phyloP scores from a whole-genome alignment of 2,329 filamentous ascomycete species.

The Raffaelea arxii region DNA sequence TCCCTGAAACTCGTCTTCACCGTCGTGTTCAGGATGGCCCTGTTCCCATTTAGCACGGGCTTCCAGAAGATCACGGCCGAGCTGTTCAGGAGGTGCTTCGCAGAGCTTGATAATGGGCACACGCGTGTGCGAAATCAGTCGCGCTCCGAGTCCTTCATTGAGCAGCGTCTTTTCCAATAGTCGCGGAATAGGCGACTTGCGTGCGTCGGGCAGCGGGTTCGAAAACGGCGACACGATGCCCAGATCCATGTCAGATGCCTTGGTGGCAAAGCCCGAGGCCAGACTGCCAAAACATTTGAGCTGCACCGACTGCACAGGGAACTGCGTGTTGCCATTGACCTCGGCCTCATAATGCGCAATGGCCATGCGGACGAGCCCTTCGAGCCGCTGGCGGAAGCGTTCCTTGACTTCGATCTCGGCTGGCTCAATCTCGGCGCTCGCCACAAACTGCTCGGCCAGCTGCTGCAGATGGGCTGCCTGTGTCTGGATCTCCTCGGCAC shows the following conservation, averaged over 20 bases:
- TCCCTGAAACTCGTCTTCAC: constrained; percentile 14
- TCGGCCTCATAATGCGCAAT: constrained; percentile 42
- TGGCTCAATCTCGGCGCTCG: constrained; percentile 50
- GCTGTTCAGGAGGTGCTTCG: constrained; percentile 52
- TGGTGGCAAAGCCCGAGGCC: constrained; percentile 75
- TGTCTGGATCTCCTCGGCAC: constrained; percentile 34
- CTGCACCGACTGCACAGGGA: constrained; percentile 48
- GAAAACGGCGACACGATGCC: constrained; percentile 61
- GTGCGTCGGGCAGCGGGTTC: constrained; percentile 37
- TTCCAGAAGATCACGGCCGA: constrained; percentile 51
- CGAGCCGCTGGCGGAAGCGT: constrained; percentile 53
- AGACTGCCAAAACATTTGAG: constrained; percentile 76
- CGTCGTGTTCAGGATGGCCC: constrained; percentile 31
- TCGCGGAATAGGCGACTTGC: constrained; percentile 57
- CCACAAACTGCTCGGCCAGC: constrained; percentile 39
- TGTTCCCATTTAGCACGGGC: constrained; percentile 65
- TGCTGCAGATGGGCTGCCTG: constrained; percentile 40
- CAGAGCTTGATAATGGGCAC: constrained; percentile 87
- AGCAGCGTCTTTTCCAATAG: constrained; percentile 68
- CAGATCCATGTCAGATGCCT: constrained; percentile 85
- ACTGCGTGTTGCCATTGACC: constrained; percentile 29
- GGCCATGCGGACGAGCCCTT: constrained; percentile 52
- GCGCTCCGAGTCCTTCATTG: constrained; percentile 61
- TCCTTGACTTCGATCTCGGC: constrained; percentile 63
- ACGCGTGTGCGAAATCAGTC: constrained; percentile 66